Percentiles rank a stretch among this genome's conserved stretches.
These are phyloP conservation scores for Colletotrichum neosansevieriae DNA, from an alignment of 2,329 filamentous ascomycete genomes.

Conservation along the genomic window DNA sequence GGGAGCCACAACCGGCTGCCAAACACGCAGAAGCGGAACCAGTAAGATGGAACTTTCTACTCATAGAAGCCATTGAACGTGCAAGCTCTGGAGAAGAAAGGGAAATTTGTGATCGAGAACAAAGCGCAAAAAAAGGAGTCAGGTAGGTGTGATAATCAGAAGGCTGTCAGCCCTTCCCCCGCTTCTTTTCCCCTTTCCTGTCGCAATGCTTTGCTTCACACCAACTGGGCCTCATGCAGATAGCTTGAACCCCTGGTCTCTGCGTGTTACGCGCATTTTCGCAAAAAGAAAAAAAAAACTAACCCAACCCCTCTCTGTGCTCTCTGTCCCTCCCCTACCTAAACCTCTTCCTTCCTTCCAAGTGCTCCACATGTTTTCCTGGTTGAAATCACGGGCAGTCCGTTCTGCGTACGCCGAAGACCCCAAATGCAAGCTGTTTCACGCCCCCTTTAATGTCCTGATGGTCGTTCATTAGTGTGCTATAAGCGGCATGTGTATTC, in stretches of 20 bases:
- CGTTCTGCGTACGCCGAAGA: slow-evolving; percentile 41
- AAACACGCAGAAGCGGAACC: too few species aligned
- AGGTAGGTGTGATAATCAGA: too few species aligned
- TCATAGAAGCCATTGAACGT: too few species aligned
- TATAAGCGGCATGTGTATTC: slow-evolving; percentile 29
- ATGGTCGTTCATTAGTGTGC: slow-evolving; percentile 35
- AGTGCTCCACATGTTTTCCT: slow-evolving; percentile 23
- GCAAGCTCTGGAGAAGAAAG: too few species aligned
- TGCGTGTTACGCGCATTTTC: background rate
- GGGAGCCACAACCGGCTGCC: too few species aligned
- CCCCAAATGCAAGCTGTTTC: slow-evolving; percentile 39
- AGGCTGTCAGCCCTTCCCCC: too few species aligned
- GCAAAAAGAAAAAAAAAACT: background rate
- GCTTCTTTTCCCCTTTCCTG: too few species aligned
- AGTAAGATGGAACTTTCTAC: too few species aligned
- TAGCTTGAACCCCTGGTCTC: background rate
- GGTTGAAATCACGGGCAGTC: slow-evolving; percentile 36
- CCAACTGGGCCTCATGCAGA: too few species aligned
- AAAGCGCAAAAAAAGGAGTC: too few species aligned
- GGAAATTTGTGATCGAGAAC: too few species aligned
- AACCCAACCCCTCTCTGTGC: background rate
- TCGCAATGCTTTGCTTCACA: too few species aligned
- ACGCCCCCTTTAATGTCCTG: slow-evolving; percentile 28
- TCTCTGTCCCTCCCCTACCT: background rate
- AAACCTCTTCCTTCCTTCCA: slow-evolving; percentile 3